These are phyloP conservation scores for Lomentospora prolificans DNA, from an alignment of 2,329 filamentous ascomycete species.

Conservation along the genomic window DNA sequence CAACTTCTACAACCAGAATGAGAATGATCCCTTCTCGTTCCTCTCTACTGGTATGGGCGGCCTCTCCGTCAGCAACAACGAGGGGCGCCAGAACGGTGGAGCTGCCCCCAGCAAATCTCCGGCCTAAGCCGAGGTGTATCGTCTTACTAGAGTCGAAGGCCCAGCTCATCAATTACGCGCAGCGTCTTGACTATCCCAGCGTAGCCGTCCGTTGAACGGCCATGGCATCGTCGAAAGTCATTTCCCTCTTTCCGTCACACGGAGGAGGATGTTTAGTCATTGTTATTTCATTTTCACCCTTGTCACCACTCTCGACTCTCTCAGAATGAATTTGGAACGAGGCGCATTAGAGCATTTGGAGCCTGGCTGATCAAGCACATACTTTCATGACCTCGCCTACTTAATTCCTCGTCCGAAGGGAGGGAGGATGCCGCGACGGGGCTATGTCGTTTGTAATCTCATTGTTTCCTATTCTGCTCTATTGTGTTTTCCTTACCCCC, in stretches of 20 bases:
- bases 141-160: not conserved
- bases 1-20: slow-evolving; percentile 43
- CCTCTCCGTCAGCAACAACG: slow-evolving; percentile 59
- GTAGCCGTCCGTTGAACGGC: too few species aligned
- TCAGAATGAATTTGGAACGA: slow-evolving; percentile 7
- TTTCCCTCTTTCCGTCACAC: not conserved
- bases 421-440: slow-evolving; percentile 24
- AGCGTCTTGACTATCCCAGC: not conserved
- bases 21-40: slow-evolving; percentile 73
- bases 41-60: slow-evolving; percentile 63
- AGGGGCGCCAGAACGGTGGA: slow-evolving; percentile 53
- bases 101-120: slow-evolving; percentile 50
- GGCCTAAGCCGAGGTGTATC: slow-evolving; percentile 33
- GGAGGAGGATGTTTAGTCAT: slow-evolving; percentile 1
- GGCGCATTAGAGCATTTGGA: slow-evolving; percentile 9
- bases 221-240: too few species aligned
- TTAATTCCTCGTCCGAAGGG: slow-evolving; percentile 17
- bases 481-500: slow-evolving; percentile 10
- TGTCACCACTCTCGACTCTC: slow-evolving; percentile 5
- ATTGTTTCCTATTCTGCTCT: not conserved
- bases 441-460: slow-evolving; percentile 12
- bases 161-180: not conserved
- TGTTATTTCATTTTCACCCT: not conserved
- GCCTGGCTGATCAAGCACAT: slow-evolving; percentile 4
- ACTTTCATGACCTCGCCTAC: not conserved